These are phyloP conservation scores for Stipa capillata DNA, from an alignment of 176 grass and related monocot genomes.

Conservation along the genomic window DNA sequence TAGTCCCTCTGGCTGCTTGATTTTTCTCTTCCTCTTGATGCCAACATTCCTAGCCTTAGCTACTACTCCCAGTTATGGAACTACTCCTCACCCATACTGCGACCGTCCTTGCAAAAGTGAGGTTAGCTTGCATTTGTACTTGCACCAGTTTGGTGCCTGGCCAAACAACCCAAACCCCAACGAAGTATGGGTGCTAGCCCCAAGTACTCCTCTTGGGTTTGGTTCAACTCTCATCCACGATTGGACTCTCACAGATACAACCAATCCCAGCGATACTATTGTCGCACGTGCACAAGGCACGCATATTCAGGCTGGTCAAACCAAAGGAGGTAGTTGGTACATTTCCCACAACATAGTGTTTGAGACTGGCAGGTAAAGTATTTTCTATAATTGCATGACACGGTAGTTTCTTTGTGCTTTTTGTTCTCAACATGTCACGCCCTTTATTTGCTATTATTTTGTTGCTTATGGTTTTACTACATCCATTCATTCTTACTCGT, in stretches of 20 bases:
- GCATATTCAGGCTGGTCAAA: not conserved
- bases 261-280: not conserved
- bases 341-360: not conserved
- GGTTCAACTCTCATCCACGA: not conserved
- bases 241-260: not conserved
- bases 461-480: not conserved
- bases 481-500: not conserved
- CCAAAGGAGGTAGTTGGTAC: not conserved
- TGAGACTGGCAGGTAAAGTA: not conserved
- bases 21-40: not conserved
- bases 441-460: not conserved
- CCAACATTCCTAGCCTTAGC: not conserved
- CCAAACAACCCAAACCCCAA: not conserved
- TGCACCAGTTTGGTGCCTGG: not conserved
- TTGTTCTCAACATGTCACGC: not conserved
- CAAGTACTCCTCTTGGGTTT: not conserved
- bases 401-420: not conserved
- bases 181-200: not conserved
- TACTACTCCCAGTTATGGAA: too few relatives aligned
- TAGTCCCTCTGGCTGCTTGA: not conserved
- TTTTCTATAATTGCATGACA: not conserved
- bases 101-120: not conserved
- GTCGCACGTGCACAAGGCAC: not conserved
- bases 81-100: not conserved
- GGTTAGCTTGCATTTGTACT: not conserved